Evolutionary conservation across 2,329 filamentous ascomycete genomes (phyloP).

Genomic region (Colletotrichum musae): DNA sequence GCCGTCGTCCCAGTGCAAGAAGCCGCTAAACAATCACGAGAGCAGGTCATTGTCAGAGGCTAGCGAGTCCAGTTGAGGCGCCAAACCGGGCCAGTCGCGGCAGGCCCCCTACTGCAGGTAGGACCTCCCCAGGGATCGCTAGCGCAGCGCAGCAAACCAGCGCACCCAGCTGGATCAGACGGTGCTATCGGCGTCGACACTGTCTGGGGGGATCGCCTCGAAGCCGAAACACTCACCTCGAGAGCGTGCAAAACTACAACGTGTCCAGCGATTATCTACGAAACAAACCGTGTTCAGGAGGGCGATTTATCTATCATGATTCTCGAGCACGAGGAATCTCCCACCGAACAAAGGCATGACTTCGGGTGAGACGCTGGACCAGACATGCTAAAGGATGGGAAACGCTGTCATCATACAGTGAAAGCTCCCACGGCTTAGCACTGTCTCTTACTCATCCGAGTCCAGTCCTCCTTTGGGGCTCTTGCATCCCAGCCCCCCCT

Average conservation of each 20-base stretch:
- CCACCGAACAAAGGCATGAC: slow-evolving; percentile 4
- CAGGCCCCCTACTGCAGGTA: slow-evolving; percentile 31
- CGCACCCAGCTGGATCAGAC: slow-evolving; percentile 4
- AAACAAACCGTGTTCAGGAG: no score
- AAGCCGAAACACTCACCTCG: slow-evolving; percentile 3
- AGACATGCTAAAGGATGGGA: slow-evolving; percentile 18
- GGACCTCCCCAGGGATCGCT: slow-evolving; percentile 26
- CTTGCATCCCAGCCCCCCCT: slow-evolving; percentile 13
- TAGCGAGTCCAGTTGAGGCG: slow-evolving; percentile 34
- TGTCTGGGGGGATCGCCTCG: slow-evolving; percentile 1
- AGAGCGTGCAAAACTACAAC: not conserved
- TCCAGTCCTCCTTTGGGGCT: not conserved
- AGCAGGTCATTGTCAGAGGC: slow-evolving; percentile 38
- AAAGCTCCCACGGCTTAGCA: not conserved
- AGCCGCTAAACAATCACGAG: slow-evolving; percentile 40
- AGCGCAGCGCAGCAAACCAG: slow-evolving; percentile 6
- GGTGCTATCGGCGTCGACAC: slow-evolving; percentile 31
- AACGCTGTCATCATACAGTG: slow-evolving; percentile 32
- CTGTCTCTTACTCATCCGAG: slow-evolving; percentile 16
- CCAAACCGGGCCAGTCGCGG: slow-evolving; percentile 34
- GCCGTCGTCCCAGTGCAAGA: slow-evolving; percentile 27
- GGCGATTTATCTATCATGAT: not conserved
- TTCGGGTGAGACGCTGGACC: slow-evolving; percentile 1
- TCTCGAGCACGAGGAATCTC: not conserved
- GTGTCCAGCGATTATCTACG: no score